phyloP scores from a whole-genome alignment of 352 stramenopile species.

The Albugo laibachii region DNA sequence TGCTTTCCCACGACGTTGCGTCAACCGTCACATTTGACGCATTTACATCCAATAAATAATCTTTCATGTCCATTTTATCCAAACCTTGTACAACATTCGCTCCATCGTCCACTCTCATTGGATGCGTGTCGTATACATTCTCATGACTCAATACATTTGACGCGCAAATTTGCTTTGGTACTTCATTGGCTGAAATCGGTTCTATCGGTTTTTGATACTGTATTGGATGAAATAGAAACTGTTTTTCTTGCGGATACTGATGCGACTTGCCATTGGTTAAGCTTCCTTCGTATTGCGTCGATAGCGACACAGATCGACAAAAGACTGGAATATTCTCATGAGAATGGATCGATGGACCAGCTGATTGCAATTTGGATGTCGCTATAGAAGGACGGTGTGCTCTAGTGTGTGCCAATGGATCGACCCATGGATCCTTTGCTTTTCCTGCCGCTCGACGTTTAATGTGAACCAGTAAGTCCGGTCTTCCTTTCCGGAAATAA shows the following conservation, averaged over 20 bases:
- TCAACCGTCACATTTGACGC: slow-evolving; percentile 2
- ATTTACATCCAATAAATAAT: neutral
- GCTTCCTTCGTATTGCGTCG: slow-evolving; percentile 26
- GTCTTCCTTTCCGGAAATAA: slow-evolving; percentile 64
- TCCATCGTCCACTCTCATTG: too few relatives aligned
- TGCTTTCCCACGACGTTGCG: neutral
- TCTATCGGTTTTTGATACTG: too few relatives aligned
- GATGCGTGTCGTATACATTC: too few relatives aligned
- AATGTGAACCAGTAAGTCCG: slow-evolving; percentile 65
- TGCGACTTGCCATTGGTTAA: slow-evolving; percentile 13
- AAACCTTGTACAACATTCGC: too few relatives aligned
- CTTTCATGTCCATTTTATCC: too few relatives aligned
- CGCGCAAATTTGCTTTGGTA: too few relatives aligned
- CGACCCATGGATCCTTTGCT: slow-evolving; percentile 72
- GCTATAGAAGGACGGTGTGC: neutral
- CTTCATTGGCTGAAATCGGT: too few relatives aligned
- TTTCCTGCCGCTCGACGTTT: slow-evolving; percentile 66
- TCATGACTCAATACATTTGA: too few relatives aligned
- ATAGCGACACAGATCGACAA: slow-evolving; percentile 38
- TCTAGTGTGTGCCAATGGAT: slow-evolving; percentile 19
- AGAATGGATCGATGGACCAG: slow-evolving; percentile 1
- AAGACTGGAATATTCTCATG: slow-evolving; percentile 70
- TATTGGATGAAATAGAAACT: slow-evolving; percentile 24
- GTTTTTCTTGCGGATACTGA: neutral
- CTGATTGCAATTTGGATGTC: neutral